Evolutionary conservation across 331 rosid species (phyloP).

Genomic region (Ulmus americana): DNA sequence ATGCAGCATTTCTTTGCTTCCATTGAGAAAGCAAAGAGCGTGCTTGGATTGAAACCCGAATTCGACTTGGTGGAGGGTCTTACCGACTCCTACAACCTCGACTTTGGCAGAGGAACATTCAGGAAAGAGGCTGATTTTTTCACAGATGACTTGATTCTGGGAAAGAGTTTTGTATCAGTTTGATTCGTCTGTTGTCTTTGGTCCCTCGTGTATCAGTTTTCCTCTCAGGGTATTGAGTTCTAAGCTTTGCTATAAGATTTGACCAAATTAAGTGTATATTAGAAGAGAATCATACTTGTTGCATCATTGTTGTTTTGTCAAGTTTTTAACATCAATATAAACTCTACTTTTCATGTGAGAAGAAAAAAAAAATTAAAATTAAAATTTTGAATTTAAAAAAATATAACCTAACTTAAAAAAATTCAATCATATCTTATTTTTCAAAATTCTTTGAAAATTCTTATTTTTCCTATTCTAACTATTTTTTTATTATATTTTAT

Average conservation of each 20-base stretch:
- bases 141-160: constrained; percentile 88
- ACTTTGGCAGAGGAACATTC: constrained; percentile 86
- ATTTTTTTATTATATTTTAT: too few species aligned
- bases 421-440: too few species aligned
- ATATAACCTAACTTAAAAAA: too few species aligned
- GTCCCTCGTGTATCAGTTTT: not conserved
- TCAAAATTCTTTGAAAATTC: too few species aligned
- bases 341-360: too few species aligned
- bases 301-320: too few species aligned
- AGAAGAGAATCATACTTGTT: not conserved
- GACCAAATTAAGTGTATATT: not conserved
- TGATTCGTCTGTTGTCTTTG: not conserved
- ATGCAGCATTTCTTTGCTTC: constrained; percentile 95
- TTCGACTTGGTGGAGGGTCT: constrained; percentile 76
- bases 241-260: not conserved
- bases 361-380: too few species aligned
- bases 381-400: too few species aligned
- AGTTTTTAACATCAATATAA: too few species aligned
- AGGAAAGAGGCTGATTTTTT: constrained; percentile 83
- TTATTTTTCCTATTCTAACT: too few species aligned
- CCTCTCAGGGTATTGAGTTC: not conserved
- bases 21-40: constrained; percentile 70
- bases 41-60: constrained; percentile 75
- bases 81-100: constrained; percentile 73
- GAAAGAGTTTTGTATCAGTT: constrained; percentile 54